phyloP scores from a whole-genome alignment of 108 stramenopile species.

The Conticribra weissflogii region DNA sequence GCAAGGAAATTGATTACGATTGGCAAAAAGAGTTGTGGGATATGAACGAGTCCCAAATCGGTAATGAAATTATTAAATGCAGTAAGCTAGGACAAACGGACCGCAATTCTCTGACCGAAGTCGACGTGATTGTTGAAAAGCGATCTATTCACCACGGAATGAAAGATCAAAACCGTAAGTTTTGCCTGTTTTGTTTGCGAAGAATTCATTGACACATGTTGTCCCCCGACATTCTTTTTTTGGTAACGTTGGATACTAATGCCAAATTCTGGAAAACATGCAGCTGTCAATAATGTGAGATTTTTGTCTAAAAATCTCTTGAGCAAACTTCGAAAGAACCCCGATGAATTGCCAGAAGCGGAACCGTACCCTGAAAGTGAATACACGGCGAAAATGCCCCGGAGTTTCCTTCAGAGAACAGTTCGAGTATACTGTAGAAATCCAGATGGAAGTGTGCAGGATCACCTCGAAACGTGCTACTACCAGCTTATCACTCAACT shows the following conservation, averaged over 20 bases:
- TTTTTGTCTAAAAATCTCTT: conserved; percentile 60
- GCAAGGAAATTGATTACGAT: neutral
- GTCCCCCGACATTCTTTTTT: too few species aligned
- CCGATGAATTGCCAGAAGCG: conserved; percentile 59
- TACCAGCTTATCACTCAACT: neutral
- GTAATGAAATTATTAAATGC: conserved; percentile 34
- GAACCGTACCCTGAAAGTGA: conserved; percentile 3
- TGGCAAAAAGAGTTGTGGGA: conserved; percentile 36
- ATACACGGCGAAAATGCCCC: conserved; percentile 34
- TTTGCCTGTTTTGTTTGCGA: neutral
- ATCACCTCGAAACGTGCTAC: conserved; percentile 22
- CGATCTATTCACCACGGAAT: conserved; percentile 70
- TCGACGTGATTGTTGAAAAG: conserved; percentile 75
- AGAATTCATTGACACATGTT: too few species aligned
- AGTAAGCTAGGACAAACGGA: conserved; percentile 5
- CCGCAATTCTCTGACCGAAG: conserved; percentile 17
- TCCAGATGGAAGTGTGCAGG: conserved; percentile 10
- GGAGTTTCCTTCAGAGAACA: conserved; percentile 35
- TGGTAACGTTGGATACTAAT: too few species aligned
- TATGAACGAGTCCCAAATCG: conserved; percentile 38
- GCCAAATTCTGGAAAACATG: too few species aligned
- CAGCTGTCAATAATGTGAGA: conserved; percentile 66
- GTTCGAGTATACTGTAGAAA: conserved; percentile 58
- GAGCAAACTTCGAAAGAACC: conserved; percentile 22
- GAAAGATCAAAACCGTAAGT: conserved; percentile 63